Evolutionary conservation across 352 stramenopile species (phyloP).

Genomic region (Phytopythium sindhum): DNA sequence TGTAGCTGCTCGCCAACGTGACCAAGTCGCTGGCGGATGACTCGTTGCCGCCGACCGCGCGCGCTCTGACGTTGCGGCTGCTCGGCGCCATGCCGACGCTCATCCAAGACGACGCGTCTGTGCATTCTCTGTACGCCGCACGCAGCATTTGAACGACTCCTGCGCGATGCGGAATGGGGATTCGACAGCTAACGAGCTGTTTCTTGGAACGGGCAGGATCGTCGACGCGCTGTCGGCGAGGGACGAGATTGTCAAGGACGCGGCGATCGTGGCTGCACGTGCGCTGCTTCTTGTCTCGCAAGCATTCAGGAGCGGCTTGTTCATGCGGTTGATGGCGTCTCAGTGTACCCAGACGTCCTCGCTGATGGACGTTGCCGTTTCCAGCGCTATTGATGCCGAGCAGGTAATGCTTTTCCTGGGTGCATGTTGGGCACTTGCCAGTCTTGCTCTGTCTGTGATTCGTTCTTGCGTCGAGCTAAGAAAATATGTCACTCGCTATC

Average conservation of each 20-base stretch:
- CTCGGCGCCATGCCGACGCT: constrained; percentile 46
- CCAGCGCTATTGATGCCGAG: constrained; percentile 19
- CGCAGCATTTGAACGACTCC: neutral
- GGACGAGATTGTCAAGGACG: constrained; percentile 18
- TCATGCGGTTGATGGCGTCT: constrained; percentile 14
- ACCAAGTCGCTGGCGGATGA: constrained; percentile 12
- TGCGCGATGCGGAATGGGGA: too few relatives aligned
- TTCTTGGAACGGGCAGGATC: neutral
- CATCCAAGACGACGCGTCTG: constrained; percentile 16
- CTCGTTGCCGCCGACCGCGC: constrained; percentile 7
- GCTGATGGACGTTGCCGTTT: constrained; percentile 21
- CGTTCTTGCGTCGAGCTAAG: neutral
- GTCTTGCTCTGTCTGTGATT: neutral
- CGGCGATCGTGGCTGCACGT: constrained; percentile 29
- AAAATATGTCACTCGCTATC: neutral
- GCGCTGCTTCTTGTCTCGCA: constrained; percentile 21
- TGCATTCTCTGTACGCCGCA: constrained; percentile 19
- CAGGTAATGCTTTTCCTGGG: neutral
- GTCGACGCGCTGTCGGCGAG: neutral
- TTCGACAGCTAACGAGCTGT: too few relatives aligned
- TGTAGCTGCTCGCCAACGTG: constrained; percentile 25
- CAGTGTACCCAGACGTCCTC: constrained; percentile 13
- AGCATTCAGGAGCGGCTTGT: constrained; percentile 25
- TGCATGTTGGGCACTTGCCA: too few relatives aligned
- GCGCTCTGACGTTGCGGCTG: constrained; percentile 32